These are phyloP conservation scores for Nemania sp. DNA, from an alignment of 2,329 filamentous ascomycete species.

Conservation along the genomic window DNA sequence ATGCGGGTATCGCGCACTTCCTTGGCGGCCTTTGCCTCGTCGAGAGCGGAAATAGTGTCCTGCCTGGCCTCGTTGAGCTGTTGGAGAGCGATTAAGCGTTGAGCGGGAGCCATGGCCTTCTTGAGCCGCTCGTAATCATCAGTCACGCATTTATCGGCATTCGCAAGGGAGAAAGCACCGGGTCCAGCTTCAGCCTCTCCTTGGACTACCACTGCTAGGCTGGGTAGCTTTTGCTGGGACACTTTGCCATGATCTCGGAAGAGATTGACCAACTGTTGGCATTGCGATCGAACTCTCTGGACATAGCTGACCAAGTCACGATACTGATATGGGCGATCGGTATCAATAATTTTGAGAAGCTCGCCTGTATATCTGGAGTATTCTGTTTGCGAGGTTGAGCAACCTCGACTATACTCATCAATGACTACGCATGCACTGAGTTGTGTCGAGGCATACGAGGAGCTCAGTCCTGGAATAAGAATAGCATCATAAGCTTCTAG, in stretches of 20 bases:
- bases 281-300: conserved; percentile 88
- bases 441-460: conserved; percentile 82
- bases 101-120: conserved; percentile 84
- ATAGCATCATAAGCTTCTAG: conserved; percentile 67
- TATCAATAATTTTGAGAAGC: conserved; percentile 77
- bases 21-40: conserved; percentile 79
- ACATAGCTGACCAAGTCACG: conserved; percentile 88
- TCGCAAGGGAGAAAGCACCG: conserved; percentile 84
- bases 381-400: conserved; percentile 50
- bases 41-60: conserved; percentile 71
- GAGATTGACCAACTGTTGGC: conserved; percentile 83
- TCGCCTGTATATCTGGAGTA: conserved; percentile 64
- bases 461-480: conserved; percentile 69
- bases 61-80: conserved; percentile 77
- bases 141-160: conserved; percentile 84
- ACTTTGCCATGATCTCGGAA: conserved; percentile 92
- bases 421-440: conserved; percentile 81
- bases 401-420: conserved; percentile 81
- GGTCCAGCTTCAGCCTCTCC: conserved; percentile 91
- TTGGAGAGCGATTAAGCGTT: conserved; percentile 81
- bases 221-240: conserved; percentile 73
- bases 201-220: conserved; percentile 87
- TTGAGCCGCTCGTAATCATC: conserved; percentile 88
- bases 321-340: conserved; percentile 80
- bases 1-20: conserved; percentile 83